Evolutionary conservation across 2,329 filamentous ascomycete species (phyloP), one percentile per base, ranked within the genome.

Genomic region (Colletotrichum paranaense): DNA sequence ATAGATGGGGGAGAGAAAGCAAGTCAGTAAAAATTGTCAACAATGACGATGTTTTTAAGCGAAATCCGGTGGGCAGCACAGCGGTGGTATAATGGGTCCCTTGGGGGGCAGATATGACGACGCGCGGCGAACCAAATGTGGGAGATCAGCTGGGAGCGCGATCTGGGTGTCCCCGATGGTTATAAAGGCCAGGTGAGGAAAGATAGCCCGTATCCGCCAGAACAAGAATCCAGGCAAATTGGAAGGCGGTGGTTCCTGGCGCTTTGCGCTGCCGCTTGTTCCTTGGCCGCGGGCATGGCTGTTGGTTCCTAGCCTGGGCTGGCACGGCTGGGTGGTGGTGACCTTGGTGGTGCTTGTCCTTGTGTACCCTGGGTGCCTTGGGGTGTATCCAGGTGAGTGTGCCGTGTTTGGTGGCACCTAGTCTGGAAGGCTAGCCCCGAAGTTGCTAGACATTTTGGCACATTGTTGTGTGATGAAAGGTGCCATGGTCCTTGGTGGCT

Each of bases 1-100:
- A 82, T 68, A 78, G 52, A 65, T 38, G 26, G 57, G 53, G 75
- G 68, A 78, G 73, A 68, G 59, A 65, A 67, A 60, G 62, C 49
- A 59, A 65, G 72, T 74, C 60, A 73, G 69, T 65, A 65, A 73
- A 68, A 62, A 58, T 53, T 55, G 26, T 28, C 65, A 30, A 59
- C 32, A 30, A 67, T 67, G 70, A 73, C 46, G 58, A 63, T 67
- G 52, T 68, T 66, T 59, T 73, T 63, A 65, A 73, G 63, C 63
- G 63, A 75, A 65, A 66, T 72, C 49, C 59, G 62, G 62, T 68
- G 56, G 72, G 72, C 71, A 72, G 64, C 57, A 67, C 30, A 16
- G 53, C 28, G 42, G 42, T 64, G 59, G 69, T 73, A 46, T 42
- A 60, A 73, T 70, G 70, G 71, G 65, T 70, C 66, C 57, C 57